Base-by-base conservation (phyloP, 108 stramenopile species). In the Aurantiochytrium sp. region DNA sequence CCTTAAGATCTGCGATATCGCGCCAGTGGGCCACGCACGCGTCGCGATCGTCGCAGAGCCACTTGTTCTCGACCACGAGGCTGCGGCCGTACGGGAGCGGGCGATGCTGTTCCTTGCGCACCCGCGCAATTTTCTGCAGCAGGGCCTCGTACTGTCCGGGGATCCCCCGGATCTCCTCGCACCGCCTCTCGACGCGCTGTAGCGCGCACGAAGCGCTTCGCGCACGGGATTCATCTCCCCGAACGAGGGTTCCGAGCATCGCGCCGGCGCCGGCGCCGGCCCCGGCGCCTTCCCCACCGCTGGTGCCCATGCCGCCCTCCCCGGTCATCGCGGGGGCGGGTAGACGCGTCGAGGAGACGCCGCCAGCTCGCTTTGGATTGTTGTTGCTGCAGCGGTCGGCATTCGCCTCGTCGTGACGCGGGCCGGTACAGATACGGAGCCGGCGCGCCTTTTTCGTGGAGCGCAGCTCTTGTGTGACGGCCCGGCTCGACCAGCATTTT, bases 41-140 rank as follows among this genome's bases (percentile, higher is more conserved):
- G 10, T 81, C 73, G 24, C 30, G 21, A 48, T 81, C 73, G 73
- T 81, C 73, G 73, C 73, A 81, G 39, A 81, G 73, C 73, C 73
- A 81, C 30, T 81, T 81, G 45, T 81, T 81, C 30, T 81, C 73
- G 39, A 81, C 45, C 12, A 81, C 73, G 12, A 39, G 39, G 27
- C 30, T 81, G 10, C 73, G 10, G 12, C 73, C 45, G 12, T 48
- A 41, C 10, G 39, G 36, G 6, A 41, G 42, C 12, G 73, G 10
- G 10, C 17, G 39, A 22, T 42, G 73, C 24, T 81, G 42, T 30
- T 48, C 45, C 30, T 24, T 41, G n/a, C 39, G 39, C 6, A 81
- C 42, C 32, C 45, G 8, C 19, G 30, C 30, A 81, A 41, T 41
- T 12, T 81, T 81, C 32, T 27, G 45, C 6, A 81, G 4, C 6